Conservation (phyloP, 2,329 filamentous ascomycete species). For the Lasiodiplodia sp. region DNA sequence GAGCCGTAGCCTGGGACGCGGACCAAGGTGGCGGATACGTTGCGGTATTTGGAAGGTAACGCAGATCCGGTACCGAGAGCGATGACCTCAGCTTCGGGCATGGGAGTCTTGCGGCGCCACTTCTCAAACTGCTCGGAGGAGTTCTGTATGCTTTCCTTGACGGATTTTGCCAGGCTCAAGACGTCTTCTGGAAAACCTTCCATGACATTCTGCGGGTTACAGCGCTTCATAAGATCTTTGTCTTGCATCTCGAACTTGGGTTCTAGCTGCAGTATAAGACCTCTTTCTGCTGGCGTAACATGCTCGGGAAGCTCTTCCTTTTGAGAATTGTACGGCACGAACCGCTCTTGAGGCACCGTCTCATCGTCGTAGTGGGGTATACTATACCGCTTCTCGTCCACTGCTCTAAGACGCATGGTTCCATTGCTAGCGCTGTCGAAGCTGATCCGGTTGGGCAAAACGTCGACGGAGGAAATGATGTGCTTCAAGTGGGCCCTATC, state of each 20-base stretch:
- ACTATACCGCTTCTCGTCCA: slow-evolving; percentile 78
- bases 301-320: slow-evolving; percentile 36
- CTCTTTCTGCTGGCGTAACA: slow-evolving; percentile 47
- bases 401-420: slow-evolving; percentile 71
- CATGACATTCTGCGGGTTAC: slow-evolving; percentile 52
- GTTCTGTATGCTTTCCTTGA: slow-evolving; percentile 45
- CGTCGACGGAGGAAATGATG: slow-evolving; percentile 77
- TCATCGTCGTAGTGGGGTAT: slow-evolving; percentile 69
- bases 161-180: slow-evolving; percentile 59
- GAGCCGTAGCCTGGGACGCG: slow-evolving; percentile 85
- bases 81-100: slow-evolving; percentile 80
- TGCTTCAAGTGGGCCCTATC: slow-evolving; percentile 71
- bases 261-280: slow-evolving; percentile 54
- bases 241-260: slow-evolving; percentile 51
- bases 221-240: slow-evolving; percentile 38
- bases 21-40: slow-evolving; percentile 88
- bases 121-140: slow-evolving; percentile 56
- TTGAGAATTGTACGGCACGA: slow-evolving; percentile 30
- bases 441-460: slow-evolving; percentile 76
- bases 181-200: slow-evolving; percentile 55
- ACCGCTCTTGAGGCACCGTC: slow-evolving; percentile 48
- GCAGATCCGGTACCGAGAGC: slow-evolving; percentile 92
- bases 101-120: slow-evolving; percentile 72
- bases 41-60: slow-evolving; percentile 89
- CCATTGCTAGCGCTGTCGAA: slow-evolving; percentile 72